Evolutionary conservation across 179 eudicot species (phyloP), one percentile per base, ranked within the genome.

Genomic region (Vitellaria paradoxa): DNA sequence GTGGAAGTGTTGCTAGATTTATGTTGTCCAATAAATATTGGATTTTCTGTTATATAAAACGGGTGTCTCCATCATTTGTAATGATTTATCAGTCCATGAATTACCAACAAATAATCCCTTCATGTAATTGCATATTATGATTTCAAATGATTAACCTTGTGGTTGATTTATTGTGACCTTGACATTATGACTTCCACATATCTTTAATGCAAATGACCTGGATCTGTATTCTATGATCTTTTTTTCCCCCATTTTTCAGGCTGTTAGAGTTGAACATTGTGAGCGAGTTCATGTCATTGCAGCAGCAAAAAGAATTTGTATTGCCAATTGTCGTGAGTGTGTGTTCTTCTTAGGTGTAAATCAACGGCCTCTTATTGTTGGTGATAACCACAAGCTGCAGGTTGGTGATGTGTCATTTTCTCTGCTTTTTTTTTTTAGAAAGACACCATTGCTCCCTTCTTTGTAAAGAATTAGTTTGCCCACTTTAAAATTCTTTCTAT

Each of bases 281-380:
- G 99, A 96, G 78, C 93, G 99, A 75, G 98, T 96, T 80, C 99
- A 96, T 74, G 86, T 96, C 84, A 89, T 96, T 75, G 81, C 87
- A 71, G 97, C 93, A 47, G 91, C 99, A 53, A 96, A 89, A 77
- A 90, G 98, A 64, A 87, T 92, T 76, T 93, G 97, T 84, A 92
- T 93, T 70, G 97, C 97, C 77, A 96, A 96, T 86, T 96, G 99
- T 84, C 98, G 99, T 30, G 98, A 96, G 83, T 93, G 99, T 73
- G 79, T 92, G 65, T 88, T 86, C 80, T 88, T 82, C 75, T 79
- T 88, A 77, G 91, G 91, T 56, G 87, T 88, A 30, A 88, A 88
- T 76, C 88, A 85, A 73, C 85, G 69, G 56, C 89, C 91, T 40
- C 91, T 88, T 55, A 78, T 88, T 67, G 85, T 88, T 81, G 91